Evolutionary conservation across 176 grass and related monocot species (phyloP), one percentile per base, ranked within the genome.

Genomic region (Areca catechu): DNA sequence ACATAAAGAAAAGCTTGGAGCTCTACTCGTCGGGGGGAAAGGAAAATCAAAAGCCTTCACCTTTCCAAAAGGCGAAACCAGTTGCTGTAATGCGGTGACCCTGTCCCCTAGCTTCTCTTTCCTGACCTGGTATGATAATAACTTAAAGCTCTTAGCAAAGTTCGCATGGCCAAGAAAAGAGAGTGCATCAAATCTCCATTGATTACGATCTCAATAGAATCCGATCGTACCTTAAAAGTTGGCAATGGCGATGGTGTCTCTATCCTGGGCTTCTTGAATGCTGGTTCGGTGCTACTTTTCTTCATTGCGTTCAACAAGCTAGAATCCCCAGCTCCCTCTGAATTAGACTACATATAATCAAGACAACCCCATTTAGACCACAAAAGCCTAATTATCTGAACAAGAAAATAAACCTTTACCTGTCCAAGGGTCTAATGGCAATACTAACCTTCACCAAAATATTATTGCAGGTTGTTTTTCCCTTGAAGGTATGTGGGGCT

Each of bases 31-130:
- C 9, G 34, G 34, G 34, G 34, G 34, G 1, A 43, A 43, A 43
- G 34, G 34, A 10, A 43, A 43, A 43, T 90, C 52, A 78, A 87
- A 76, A 76, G 70, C 67, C 50, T 58, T 87, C n/a, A 96, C 94
- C 94, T 98, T 98, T 86, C 94, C 94, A 78, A 99, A 99, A 85
- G 94, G 94, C 25, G 94, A 85, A 63, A 99, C 94, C 54, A 99
- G 84, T 64, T 99, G 94, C 50, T 99, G 94, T 63, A 99, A 88
- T 58, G 94, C 84, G 54, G 88, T 99, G 67, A 99, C 65, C 81
- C 94, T 88, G 88, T 99, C 88, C 66, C 94, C 94, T 60, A 99
- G 73, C 76, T 99, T 99, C 84, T 99, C 94, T 83, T 99, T 99
- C 79, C 94, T 99, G 72, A 99, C 94, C 94, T 99, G 84, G 7